Evolutionary conservation across 352 stramenopile species (phyloP).

Genomic region (Globisporangium rhizosaccharum): DNA sequence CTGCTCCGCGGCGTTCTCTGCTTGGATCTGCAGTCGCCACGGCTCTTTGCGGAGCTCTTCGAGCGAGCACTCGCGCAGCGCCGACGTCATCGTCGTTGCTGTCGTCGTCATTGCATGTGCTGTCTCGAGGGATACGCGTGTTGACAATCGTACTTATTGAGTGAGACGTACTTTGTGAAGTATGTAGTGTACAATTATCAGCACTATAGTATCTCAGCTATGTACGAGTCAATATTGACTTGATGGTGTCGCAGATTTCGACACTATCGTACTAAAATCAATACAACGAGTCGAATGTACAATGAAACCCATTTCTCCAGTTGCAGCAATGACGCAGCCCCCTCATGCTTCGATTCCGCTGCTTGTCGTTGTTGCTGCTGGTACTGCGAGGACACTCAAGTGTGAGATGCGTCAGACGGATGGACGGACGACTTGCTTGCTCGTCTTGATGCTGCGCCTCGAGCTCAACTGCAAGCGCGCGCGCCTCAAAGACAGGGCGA

Average conservation of each 20-base stretch:
- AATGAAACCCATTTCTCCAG: neutral
- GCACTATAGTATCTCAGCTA: neutral
- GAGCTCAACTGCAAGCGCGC: slow-evolving; percentile 2
- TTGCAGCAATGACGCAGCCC: neutral
- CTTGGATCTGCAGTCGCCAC: slow-evolving; percentile 71
- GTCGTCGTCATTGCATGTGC: neutral
- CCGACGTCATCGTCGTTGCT: slow-evolving; percentile 12
- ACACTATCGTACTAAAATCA: too few species aligned
- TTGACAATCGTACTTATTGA: neutral
- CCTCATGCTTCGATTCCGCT: neutral
- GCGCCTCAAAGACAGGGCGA: slow-evolving; percentile 1
- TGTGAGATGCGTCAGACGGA: neutral
- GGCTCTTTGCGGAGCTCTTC: slow-evolving; percentile 86
- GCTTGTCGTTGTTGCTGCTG: neutral
- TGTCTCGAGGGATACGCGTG: neutral
- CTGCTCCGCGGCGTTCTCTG: slow-evolving; percentile 72
- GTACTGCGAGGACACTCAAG: neutral
- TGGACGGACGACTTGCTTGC: neutral
- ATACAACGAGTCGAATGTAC: neutral
- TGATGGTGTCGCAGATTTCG: too few species aligned
- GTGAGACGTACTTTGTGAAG: neutral
- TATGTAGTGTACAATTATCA: neutral
- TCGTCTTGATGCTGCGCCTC: neutral
- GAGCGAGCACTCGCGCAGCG: slow-evolving; percentile 55
- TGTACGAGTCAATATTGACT: neutral